Evolutionary conservation across 2,329 filamentous ascomycete genomes (phyloP).

Genomic region (Pyricularia sp.): DNA sequence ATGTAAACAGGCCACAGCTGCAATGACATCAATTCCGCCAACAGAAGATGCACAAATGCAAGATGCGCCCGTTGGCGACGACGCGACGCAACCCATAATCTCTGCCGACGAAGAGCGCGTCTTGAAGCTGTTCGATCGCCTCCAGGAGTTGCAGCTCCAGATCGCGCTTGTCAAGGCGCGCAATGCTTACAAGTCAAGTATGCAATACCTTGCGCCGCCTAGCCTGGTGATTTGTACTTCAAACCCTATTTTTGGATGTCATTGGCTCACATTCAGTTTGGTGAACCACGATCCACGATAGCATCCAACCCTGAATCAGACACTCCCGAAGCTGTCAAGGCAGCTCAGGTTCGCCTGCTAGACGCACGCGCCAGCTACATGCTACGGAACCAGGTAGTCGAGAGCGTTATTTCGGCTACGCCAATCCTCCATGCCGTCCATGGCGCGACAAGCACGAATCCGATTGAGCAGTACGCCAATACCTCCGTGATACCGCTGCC

Average conservation of each 20-base stretch:
- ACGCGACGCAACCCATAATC: slow-evolving; percentile 31
- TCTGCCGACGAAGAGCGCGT: slow-evolving; percentile 54
- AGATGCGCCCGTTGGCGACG: background rate
- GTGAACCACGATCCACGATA: slow-evolving; percentile 6
- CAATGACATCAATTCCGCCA: background rate
- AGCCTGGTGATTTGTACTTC: background rate
- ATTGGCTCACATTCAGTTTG: slow-evolving; percentile 1
- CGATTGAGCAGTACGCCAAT: background rate
- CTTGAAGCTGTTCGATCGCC: slow-evolving; percentile 56
- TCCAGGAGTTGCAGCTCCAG: slow-evolving; percentile 61
- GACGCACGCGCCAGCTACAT: slow-evolving; percentile 58
- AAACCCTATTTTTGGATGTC: background rate
- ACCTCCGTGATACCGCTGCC: background rate
- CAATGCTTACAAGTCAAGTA: slow-evolving; percentile 8
- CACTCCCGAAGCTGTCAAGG: slow-evolving; percentile 31
- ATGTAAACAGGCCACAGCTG: background rate
- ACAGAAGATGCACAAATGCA: background rate
- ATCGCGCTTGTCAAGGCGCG: slow-evolving; percentile 50
- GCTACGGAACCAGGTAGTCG: slow-evolving; percentile 54
- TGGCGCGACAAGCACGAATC: slow-evolving; percentile 27
- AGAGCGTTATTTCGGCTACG: slow-evolving; percentile 57
- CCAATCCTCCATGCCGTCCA: slow-evolving; percentile 71
- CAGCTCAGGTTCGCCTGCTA: slow-evolving; percentile 52
- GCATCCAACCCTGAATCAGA: background rate
- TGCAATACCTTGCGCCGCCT: background rate